Base-by-base conservation (phyloP, 108 stramenopile species). In the Pseudonitzschia multistriata region DNA sequence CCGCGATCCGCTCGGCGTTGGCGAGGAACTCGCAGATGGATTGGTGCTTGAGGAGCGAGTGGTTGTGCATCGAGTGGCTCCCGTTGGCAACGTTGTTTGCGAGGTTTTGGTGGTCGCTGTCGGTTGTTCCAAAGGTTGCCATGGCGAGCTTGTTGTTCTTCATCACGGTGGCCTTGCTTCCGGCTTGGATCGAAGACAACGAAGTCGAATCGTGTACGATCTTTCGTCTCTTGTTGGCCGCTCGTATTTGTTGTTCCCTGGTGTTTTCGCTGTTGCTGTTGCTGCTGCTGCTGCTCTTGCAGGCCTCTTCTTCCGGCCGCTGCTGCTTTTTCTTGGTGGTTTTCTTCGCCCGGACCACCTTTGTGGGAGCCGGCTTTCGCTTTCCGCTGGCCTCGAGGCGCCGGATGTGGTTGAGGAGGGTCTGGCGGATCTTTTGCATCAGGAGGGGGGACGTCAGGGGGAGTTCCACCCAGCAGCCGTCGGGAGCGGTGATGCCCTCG, bases 21-120 rank as follows among this genome's bases (percentile, higher is more conserved):
- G 50, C 50, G 50, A 52, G 50, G 19, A 52, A 52, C 19, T 52
- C 50, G 50, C 50, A 52, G 50, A 52, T 52, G 25, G 50, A 52
- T 52, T 52, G 50, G 42, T 45, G 42, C 50, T 52, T 52, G 50
- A 24, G 50, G 3, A 1, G 42, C 1, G 42, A 45, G 2, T 17
- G 42, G 2, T 45, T 17, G 42, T 45, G 42, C 5, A 17, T 13
- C 15, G 42, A 45, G 17, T 45, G 42, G 11, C 42, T 45, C 1
- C 42, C 42, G 42, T 45, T 45, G 2, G 13, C 15, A 17, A 45
- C 42, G 42, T 45, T 45, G 42, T 17, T 45, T 7, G 22, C 11
- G 50, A 52, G 50, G 3, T 7, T 10, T 10, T 42, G 10, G 13
- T 10, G 7, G 40, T 42, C 13, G 13, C 13, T 13, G 40, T 24